Evolutionary conservation across 768 basidiomycete genomes (phyloP).

Genomic region (Phylloporus scabripes): DNA sequence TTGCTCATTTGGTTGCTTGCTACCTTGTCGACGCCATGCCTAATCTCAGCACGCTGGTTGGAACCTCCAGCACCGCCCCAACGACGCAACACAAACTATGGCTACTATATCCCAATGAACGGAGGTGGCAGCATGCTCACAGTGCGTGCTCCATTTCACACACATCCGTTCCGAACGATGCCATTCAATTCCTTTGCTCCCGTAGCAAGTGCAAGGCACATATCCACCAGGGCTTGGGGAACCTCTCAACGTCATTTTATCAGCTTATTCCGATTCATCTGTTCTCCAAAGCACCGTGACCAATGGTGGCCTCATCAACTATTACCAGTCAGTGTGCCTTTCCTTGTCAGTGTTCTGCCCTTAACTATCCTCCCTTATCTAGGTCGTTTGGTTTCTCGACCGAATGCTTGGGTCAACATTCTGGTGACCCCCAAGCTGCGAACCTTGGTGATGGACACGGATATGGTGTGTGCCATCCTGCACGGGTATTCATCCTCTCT

Average conservation of each 20-base stretch:
- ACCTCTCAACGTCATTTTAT: slow-evolving; percentile 79
- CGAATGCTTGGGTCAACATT: slow-evolving; percentile 83
- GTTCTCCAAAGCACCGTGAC: slow-evolving; percentile 57
- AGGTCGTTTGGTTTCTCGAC: slow-evolving; percentile 64
- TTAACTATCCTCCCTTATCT: not conserved
- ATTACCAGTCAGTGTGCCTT: slow-evolving; percentile 56
- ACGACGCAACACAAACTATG: slow-evolving; percentile 30
- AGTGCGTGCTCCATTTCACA: slow-evolving; percentile 37
- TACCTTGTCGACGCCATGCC: slow-evolving; percentile 5
- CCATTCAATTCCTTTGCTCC: not conserved
- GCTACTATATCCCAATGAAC: slow-evolving; percentile 53
- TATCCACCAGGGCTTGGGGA: slow-evolving; percentile 75
- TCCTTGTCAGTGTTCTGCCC: not conserved
- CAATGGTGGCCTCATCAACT: slow-evolving; percentile 77
- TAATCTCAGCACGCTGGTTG: slow-evolving; percentile 10
- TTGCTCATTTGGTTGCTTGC: slow-evolving; percentile 7
- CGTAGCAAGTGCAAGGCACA: slow-evolving; percentile 50
- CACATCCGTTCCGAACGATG: not conserved
- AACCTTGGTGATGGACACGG: slow-evolving; percentile 84
- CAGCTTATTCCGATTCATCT: slow-evolving; percentile 62
- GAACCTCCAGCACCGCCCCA: slow-evolving; percentile 7
- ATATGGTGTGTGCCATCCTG: slow-evolving; percentile 42
- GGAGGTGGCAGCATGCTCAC: slow-evolving; percentile 68
- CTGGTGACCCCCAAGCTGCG: slow-evolving; percentile 61
- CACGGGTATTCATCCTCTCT: not conserved